phyloP scores from a whole-genome alignment of 306 rosid species.

The Macrotyloma uniflorum region DNA sequence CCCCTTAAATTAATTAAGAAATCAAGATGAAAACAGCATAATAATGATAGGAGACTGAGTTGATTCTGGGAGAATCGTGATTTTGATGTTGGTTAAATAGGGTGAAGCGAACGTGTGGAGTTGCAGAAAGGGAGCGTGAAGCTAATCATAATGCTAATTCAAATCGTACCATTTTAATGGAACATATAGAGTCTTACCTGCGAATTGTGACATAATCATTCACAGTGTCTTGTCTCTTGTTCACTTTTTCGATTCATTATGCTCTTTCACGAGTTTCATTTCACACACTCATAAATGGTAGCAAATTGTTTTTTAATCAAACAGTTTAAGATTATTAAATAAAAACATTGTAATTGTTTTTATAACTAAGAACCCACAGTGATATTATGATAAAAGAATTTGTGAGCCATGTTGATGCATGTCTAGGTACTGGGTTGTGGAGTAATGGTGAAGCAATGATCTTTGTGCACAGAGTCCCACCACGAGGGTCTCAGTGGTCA shows the following conservation, averaged over 20 bases:
- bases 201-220: constrained; percentile 47
- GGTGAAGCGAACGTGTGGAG: no score
- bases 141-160: background rate
- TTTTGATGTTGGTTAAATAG: background rate
- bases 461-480: background rate
- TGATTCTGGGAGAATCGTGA: background rate
- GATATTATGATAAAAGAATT: no score
- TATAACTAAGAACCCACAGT: no score
- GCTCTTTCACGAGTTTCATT: background rate
- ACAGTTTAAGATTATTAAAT: no score
- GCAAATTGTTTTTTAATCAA: no score
- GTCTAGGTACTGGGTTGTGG: background rate
- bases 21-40: constrained; percentile 35
- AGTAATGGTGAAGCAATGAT: constrained; percentile 23
- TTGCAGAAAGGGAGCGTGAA: background rate
- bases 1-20: background rate
- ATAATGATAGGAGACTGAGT: background rate
- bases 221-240: constrained; percentile 3
- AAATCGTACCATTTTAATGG: no score
- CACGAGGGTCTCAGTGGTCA: background rate
- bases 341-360: no score
- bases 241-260: background rate
- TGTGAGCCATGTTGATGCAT: no score
- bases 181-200: background rate
- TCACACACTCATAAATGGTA: no score